Evolutionary conservation across 2,329 filamentous ascomycete species (phyloP).

Genomic region (Cladosporium cucumerinum): DNA sequence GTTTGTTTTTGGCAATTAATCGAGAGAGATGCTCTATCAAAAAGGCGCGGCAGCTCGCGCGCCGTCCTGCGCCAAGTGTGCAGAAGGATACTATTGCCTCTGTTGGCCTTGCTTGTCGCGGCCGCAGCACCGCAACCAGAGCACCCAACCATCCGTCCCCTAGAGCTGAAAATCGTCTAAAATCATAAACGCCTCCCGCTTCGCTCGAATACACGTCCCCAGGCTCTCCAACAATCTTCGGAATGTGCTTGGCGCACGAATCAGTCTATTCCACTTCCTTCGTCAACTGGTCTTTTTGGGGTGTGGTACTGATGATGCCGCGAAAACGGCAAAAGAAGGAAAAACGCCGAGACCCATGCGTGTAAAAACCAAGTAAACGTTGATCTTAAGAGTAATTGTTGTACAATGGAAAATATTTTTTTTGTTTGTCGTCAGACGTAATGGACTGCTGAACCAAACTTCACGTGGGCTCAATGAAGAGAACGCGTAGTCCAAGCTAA

Average conservation of each 20-base stretch:
- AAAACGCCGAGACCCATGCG: constrained; percentile 15
- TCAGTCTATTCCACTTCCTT: constrained; percentile 15
- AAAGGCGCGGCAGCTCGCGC: background rate
- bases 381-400: constrained; percentile 11
- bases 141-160: background rate
- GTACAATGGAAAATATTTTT: constrained; percentile 12
- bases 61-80: background rate
- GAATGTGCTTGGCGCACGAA: constrained; percentile 9
- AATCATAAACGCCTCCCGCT: constrained; percentile 7
- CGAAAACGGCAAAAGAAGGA: background rate
- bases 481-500: constrained; percentile 24
- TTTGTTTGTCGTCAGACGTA: constrained; percentile 9
- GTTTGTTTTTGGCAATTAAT: constrained; percentile 8
- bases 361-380: constrained; percentile 12
- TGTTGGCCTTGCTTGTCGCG: background rate
- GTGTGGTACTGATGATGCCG: constrained; percentile 11
- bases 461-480: constrained; percentile 36
- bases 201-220: background rate
- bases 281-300: constrained; percentile 11
- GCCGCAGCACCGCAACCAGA: background rate
- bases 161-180: background rate
- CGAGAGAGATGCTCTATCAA: constrained; percentile 1
- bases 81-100: background rate
- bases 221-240: constrained; percentile 6
- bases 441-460: background rate